Evolutionary conservation across 2,329 filamentous ascomycete genomes (phyloP).

Genomic region (Chaetoscypha palmicola): DNA sequence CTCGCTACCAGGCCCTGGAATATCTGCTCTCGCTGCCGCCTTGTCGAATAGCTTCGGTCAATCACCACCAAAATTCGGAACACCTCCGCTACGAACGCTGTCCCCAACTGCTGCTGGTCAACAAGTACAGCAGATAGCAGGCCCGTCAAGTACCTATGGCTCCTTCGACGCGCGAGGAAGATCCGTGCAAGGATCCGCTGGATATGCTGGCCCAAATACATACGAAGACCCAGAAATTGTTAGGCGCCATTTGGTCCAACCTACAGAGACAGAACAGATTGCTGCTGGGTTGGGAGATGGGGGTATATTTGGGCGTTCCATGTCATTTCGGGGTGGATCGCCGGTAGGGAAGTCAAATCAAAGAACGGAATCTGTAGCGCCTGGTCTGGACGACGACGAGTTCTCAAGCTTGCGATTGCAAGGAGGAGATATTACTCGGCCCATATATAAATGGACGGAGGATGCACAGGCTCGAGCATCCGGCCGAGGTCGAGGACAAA

Average conservation of each 20-base stretch:
- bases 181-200: slow-evolving; percentile 33
- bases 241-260: slow-evolving; percentile 77
- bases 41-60: slow-evolving; percentile 67
- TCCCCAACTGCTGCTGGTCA: slow-evolving; percentile 49
- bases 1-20: slow-evolving; percentile 66
- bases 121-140: slow-evolving; percentile 23
- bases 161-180: slow-evolving; percentile 70
- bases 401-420: slow-evolving; percentile 92
- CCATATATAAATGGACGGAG: slow-evolving; percentile 95
- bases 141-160: slow-evolving; percentile 69
- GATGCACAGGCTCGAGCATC: slow-evolving; percentile 65
- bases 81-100: slow-evolving; percentile 49
- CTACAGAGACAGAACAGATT: slow-evolving; percentile 42
- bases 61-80: slow-evolving; percentile 64
- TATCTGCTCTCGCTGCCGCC: slow-evolving; percentile 85
- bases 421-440: slow-evolving; percentile 87
- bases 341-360: slow-evolving; percentile 30
- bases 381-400: slow-evolving; percentile 58
- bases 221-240: slow-evolving; percentile 90
- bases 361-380: slow-evolving; percentile 27
- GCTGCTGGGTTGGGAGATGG: slow-evolving; percentile 18
- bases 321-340: slow-evolving; percentile 32
- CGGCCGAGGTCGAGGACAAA: slow-evolving; percentile 51
- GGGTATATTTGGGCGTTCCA: slow-evolving; percentile 29
- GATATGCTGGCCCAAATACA: slow-evolving; percentile 46